phyloP scores from a whole-genome alignment of 352 stramenopile species.

The Phytopythium montanum region DNA sequence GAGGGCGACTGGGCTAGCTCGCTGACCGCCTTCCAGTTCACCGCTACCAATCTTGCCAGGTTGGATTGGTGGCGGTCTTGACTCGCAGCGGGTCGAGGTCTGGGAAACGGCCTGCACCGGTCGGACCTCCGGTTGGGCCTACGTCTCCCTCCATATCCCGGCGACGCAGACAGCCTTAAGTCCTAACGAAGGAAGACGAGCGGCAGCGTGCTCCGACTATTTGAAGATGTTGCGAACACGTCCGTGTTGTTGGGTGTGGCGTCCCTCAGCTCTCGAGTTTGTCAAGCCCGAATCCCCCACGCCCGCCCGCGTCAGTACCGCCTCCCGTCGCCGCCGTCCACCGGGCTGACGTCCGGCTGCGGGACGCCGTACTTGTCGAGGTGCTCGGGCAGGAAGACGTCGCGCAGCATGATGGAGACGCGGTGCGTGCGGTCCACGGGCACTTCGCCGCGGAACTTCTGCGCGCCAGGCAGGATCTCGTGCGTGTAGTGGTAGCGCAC shows the following conservation, averaged over 20 bases:
- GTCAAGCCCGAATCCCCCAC: too few species aligned
- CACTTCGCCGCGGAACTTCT: conserved; percentile 51
- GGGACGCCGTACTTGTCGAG: conserved; percentile 33
- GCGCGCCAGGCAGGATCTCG: conserved; percentile 68
- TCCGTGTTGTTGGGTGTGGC: too few species aligned
- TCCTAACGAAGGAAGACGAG: too few species aligned
- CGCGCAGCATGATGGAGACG: conserved; percentile 84
- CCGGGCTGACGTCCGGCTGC: conserved; percentile 16
- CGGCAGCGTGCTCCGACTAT: too few species aligned
- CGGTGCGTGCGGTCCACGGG: conserved; percentile 66
- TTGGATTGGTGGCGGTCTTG: too few species aligned
- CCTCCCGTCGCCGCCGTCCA: neutral
- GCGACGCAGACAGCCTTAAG: neutral
- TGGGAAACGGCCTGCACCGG: neutral
- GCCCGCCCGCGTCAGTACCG: neutral
- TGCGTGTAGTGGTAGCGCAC: conserved; percentile 86
- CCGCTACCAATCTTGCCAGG: neutral
- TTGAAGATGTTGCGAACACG: too few species aligned
- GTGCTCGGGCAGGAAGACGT: conserved; percentile 50
- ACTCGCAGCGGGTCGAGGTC: neutral
- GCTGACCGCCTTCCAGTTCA: neutral
- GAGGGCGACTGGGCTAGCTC: neutral
- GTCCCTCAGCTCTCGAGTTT: too few species aligned
- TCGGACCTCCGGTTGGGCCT: neutral
- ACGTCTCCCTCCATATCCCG: neutral